Percentiles rank a stretch among this genome's conserved stretches.
phyloP scores from a whole-genome alignment of 257 asterid genomes.

The Solanum ossicruentum region DNA sequence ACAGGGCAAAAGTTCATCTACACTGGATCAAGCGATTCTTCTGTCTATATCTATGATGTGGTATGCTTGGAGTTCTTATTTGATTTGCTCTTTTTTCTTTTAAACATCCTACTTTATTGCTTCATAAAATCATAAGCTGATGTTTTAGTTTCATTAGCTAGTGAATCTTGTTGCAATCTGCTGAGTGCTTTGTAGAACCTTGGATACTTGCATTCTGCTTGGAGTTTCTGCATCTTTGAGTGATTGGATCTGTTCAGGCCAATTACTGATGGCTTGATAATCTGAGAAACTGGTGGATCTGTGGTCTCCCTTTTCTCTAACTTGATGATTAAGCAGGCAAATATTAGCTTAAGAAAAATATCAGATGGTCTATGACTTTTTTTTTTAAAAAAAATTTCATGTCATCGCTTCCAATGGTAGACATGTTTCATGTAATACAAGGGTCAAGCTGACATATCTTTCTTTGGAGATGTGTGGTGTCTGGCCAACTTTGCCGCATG shows the following conservation, averaged over 20 bases:
- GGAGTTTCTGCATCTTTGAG: not conserved
- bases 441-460: not conserved
- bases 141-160: not conserved
- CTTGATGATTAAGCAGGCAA: not conserved
- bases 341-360: not conserved
- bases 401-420: not conserved
- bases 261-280: not conserved
- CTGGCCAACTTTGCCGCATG: no score
- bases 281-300: not conserved
- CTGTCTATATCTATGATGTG: constrained; percentile 69
- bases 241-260: not conserved
- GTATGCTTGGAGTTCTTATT: constrained; percentile 22
- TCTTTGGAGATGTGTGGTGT: not conserved
- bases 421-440: not conserved
- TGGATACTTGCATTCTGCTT: not conserved
- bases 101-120: not conserved
- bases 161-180: not conserved
- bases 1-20: constrained; percentile 87
- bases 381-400: no score
- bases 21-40: constrained; percentile 79
- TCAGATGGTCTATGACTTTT: not conserved
- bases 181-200: not conserved
- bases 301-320: not conserved
- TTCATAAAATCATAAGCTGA: not conserved
- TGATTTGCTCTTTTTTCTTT: not conserved